Percentiles rank a stretch among this genome's conserved stretches.
These are phyloP conservation scores for Tuber umbilicatum DNA, from an alignment of 495 filamentous ascomycete species.

Conservation along the genomic window DNA sequence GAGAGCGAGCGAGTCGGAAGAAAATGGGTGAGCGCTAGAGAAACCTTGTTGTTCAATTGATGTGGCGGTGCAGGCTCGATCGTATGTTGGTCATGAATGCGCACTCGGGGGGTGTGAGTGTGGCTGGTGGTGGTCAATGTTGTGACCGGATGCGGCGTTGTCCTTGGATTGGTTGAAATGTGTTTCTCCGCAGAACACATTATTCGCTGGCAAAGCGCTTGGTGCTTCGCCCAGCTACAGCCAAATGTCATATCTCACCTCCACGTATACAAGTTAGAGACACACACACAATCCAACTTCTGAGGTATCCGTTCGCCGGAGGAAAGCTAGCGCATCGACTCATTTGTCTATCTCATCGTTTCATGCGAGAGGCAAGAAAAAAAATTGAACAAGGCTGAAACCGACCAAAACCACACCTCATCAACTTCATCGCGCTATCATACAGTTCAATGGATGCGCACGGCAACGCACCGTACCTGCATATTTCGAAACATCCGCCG, in stretches of 20 bases:
- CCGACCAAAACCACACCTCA: not conserved
- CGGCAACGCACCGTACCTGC: not conserved
- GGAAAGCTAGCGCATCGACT: not conserved
- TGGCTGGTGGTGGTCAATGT: not conserved
- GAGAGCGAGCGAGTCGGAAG: not conserved
- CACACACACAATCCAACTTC: not conserved
- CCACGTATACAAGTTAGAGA: not conserved
- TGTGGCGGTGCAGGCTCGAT: not conserved
- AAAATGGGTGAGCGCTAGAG: not conserved
- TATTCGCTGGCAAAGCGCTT: slow-evolving; percentile 3
- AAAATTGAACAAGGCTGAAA: not conserved
- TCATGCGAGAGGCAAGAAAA: not conserved
- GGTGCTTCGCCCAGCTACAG: not conserved
- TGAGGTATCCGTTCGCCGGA: not conserved
- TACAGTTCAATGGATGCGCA: not conserved
- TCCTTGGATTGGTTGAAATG: not conserved
- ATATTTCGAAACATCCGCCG: not conserved
- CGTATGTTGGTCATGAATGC: not conserved
- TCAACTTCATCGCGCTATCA: not conserved
- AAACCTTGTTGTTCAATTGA: not conserved
- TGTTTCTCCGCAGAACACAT: not conserved
- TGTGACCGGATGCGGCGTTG: not conserved
- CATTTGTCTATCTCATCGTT: slow-evolving; percentile 1
- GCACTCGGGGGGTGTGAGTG: not conserved
- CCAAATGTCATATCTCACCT: not conserved